A percentile compares a stretch with the other conserved stretches of the same genome.
phyloP scores from a whole-genome alignment of 1,139 yeast genomes.

The Magnusiomyces tetraspermus region DNA sequence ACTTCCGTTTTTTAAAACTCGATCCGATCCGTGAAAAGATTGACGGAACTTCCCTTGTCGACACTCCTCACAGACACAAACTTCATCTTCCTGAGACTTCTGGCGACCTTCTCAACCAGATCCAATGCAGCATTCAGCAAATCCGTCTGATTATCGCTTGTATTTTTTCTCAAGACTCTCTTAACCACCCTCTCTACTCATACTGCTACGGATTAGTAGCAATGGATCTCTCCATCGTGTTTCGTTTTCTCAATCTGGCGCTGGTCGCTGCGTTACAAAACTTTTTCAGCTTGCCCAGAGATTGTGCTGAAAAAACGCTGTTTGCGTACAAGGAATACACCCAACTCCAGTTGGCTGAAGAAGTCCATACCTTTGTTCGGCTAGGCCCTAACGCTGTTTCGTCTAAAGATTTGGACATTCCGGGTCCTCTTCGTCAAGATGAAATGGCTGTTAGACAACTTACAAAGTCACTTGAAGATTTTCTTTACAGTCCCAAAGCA shows the following conservation, averaged over 20 bases:
- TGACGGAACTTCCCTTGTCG: slow-evolving; percentile 18
- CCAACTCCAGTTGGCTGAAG: slow-evolving; percentile 22
- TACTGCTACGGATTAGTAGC: slow-evolving; percentile 21
- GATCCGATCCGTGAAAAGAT: slow-evolving; percentile 23
- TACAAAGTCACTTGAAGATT: slow-evolving; percentile 21
- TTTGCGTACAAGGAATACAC: slow-evolving; percentile 24
- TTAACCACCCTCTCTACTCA: slow-evolving; percentile 18
- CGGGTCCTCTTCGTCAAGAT: slow-evolving; percentile 19
- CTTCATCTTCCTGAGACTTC: slow-evolving; percentile 14
- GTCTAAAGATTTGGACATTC: slow-evolving; percentile 18
- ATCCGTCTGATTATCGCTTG: slow-evolving; percentile 22
- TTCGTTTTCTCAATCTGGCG: slow-evolving; percentile 20
- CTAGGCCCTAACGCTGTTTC: slow-evolving; percentile 18
- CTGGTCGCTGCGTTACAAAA: slow-evolving; percentile 21
- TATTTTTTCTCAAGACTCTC: slow-evolving; percentile 18
- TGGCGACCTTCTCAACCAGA: slow-evolving; percentile 18
- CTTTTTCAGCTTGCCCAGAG: slow-evolving; percentile 20
- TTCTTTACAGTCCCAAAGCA: slow-evolving; percentile 16
- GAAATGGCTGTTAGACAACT: slow-evolving; percentile 16
- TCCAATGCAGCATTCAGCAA: slow-evolving; percentile 21
- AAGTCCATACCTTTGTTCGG: slow-evolving; percentile 18
- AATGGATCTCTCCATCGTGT: slow-evolving; percentile 21
- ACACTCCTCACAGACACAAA: slow-evolving; percentile 12
- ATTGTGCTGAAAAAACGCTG: slow-evolving; percentile 23
- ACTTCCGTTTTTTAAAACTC: slow-evolving; percentile 16